Conservation (phyloP, 768 basidiomycete genomes). For the Rhodosporidiobolus odoratus region DNA sequence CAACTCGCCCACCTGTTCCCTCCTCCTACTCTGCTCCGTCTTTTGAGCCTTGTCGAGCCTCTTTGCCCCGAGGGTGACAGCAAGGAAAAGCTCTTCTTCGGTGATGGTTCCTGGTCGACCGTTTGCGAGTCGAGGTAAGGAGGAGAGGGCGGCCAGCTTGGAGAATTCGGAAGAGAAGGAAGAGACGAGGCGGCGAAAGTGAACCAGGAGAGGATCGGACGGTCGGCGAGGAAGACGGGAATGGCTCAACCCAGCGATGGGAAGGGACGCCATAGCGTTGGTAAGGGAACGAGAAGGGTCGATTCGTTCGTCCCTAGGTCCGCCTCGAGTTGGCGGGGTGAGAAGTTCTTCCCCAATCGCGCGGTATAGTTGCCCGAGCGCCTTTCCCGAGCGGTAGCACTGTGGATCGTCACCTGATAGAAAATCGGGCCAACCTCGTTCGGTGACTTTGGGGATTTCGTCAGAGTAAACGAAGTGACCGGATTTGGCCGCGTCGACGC, state of each 20-base stretch:
- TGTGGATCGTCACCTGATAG: slow-evolving; percentile 53
- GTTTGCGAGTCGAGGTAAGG: neutral
- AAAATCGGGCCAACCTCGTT: slow-evolving; percentile 26
- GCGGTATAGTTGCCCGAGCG: slow-evolving; percentile 67
- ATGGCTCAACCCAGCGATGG: too few species aligned
- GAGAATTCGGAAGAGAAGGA: slow-evolving; percentile 11
- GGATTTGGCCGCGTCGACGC: slow-evolving; percentile 19
- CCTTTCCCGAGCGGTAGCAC: slow-evolving; percentile 65
- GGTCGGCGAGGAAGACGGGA: neutral
- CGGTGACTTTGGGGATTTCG: neutral
- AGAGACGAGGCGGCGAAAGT: neutral
- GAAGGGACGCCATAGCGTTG: neutral
- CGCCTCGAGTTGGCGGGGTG: neutral
- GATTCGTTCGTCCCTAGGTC: neutral
- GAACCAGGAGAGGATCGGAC: neutral
- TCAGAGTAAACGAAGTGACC: neutral
- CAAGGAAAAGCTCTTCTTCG: slow-evolving; percentile 24
- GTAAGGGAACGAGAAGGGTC: neutral
- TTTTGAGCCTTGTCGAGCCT: slow-evolving; percentile 4
- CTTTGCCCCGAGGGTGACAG: slow-evolving; percentile 2
- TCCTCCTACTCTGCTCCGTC: neutral
- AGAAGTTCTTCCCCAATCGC: slow-evolving; percentile 47
- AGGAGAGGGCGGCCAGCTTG: neutral
- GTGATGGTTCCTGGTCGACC: neutral
- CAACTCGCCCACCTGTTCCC: slow-evolving; percentile 6